Evolutionary conservation across 139 green algal genomes (phyloP), one percentile per base, ranked within the genome.

Genomic region (Mesotaenium endlicherianum): DNA sequence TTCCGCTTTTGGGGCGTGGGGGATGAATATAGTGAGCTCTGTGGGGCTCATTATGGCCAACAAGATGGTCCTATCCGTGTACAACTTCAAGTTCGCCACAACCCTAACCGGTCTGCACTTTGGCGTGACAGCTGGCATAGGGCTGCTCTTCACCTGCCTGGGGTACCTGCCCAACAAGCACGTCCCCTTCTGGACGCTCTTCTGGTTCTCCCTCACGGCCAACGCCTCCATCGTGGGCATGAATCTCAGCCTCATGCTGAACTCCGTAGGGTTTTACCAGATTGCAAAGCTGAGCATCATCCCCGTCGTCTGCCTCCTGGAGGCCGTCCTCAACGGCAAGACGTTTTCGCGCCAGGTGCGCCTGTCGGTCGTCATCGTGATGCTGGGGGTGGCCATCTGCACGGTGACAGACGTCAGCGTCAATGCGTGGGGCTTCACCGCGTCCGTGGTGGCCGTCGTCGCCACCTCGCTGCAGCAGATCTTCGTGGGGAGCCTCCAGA

Each of bases 221-320:
- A 90, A 92, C 58, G 16, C 88, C 31, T 94, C 91, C 20, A 93
- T 94, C 67, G 88, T 94, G 1, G 86, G 84, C 3, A 89, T 94
- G 3, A 94, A 93, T 81, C 59, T 93, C 11, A 92, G 88, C 4
- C 82, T 94, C 6, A 90, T 94, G 88, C 47, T 94, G 77, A 94
- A 94, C 80, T 85, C 80, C 0, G 91, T 94, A 1, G 80, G 82
- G 1, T 84, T 86, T 14, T 86, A 84, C 39, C 80, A 86, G 75
- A 93, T 97, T 26, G 91, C 94, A 58, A 98, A 98, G 92, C 91
- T 98, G 50, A 90, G 97, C 44, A 98, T 98, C 84, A 97, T 98
- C 81, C 95, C 95, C 2, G 97, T 94, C 67, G 91, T 94, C 3
- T 95, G 93, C 82, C n/a, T 96, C 3, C 86, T 97, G 71, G 95